Base-by-base conservation (phyloP, 2,329 filamentous ascomycete genomes). In the Aspergillus fumigatiaffinis region DNA sequence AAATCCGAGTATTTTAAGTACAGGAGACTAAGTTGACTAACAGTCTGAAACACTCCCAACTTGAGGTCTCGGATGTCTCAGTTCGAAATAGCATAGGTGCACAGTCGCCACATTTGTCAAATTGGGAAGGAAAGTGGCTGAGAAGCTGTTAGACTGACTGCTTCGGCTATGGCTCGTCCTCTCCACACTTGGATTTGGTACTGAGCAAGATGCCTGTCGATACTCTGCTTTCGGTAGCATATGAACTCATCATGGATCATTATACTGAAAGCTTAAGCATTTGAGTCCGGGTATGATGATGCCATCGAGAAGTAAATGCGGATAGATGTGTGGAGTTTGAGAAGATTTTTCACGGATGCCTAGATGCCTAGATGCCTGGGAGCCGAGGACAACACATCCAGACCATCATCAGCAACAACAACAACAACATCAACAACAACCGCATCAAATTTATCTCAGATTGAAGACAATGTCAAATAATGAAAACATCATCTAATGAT, bases 311-410 rank as follows among this genome's bases (percentile, higher is more conserved):
- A 51, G 50, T 47, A 55, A 38, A 47, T 25, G 48, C 49, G 25
- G 23, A 3, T 50, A 26, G 35, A 6, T 51, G n/a, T 53, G 28
- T 51, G 23, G 32, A 38, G 41, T 42, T 46, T 49, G 46, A 35
- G 17, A 54, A 50, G 46, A 52, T 9, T 56, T 56, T 57, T 59
- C 28, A 51, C 55, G 53, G 60, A 62, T 64, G 62, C 61, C 62
- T 64, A 60, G 52, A 42, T 57, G 55, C 59, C 57, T 59, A 60
- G 52, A 42, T 56, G 55, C 59, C 57, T 59, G 38, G 52, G 25
- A n/a, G 9, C 29, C 52, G 8, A 44, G n/a, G 41, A 21, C 52
- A 54, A 54, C n/a, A 47, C 12, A 47, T 47, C 8, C 1, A 23
- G 12, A 25, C 4, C 21, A 47, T 21, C 17, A 46, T 2, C 12